Evolutionary conservation across 2,329 filamentous ascomycete species (phyloP), one percentile per base, ranked within the genome.

Genomic region (Pestalotiopsis sp.): DNA sequence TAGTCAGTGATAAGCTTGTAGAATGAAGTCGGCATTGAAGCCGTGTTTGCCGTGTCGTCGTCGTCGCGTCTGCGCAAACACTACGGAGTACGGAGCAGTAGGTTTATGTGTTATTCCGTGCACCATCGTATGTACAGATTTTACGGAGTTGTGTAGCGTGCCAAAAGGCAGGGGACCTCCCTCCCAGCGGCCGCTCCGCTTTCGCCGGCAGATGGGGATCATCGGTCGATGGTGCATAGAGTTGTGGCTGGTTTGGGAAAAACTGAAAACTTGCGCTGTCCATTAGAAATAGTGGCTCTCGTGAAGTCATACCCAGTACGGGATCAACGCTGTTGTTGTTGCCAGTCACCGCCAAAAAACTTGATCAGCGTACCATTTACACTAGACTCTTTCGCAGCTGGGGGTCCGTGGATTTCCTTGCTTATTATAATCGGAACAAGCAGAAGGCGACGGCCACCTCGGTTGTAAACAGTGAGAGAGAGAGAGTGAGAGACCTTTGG

Each of bases 181-280:
- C 57, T 14, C 13, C 23, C 23, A 59, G 27, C 57, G 57, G 57
- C 57, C 27, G 57, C 59, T 62, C 59, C 59, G 36, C 59, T 62
- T 38, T 62, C 59, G 59, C 61, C 61, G 38, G 61, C 39, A 64
- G 61, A 64, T 64, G 36, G 61, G 11, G 61, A 64, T 64, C 61
- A 49, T 20, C 61, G 39, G 39, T 49, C 14, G 36, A 52, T 62
- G 31, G 59, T 39, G 31, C 31, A 20, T 39, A 62, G 27, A 27
- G 36, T 62, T 38, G 59, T 36, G 25, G 59, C 27, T 39, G 27
- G 36, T 27, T 7, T 62, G 36, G 17, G 17, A 20, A 36, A 36
- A 20, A 39, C 45, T n/a, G n/a, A 52, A 52, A 52, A 52, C 45
- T 17, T 52, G 17, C 20, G n/a, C 45, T 52, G 17, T n/a, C 20